phyloP scores from a whole-genome alignment of 176 grass and related monocot species.

The Carex pumila region DNA sequence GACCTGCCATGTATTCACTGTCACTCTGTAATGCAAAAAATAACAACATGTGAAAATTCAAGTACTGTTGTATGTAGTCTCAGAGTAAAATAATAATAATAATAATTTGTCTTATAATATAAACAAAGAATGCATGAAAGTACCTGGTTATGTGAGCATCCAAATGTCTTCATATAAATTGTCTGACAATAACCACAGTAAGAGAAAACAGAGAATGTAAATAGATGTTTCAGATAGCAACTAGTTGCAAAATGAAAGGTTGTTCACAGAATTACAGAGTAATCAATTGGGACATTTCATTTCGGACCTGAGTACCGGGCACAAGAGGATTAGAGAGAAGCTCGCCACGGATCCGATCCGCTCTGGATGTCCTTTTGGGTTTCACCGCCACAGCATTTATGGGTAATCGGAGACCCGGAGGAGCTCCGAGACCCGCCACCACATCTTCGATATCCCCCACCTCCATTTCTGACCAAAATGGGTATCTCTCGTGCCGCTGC shows the following conservation, averaged over 20 bases:
- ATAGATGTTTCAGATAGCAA: neutral
- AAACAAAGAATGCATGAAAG: neutral
- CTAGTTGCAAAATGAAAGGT: neutral
- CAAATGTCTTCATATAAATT: conserved; percentile 88
- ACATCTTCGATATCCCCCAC: conserved; percentile 94
- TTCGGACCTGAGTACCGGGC: conserved; percentile 63
- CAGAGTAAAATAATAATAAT: neutral
- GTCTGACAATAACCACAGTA: conserved; percentile 32
- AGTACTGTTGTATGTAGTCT: neutral
- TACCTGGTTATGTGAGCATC: conserved; percentile 95
- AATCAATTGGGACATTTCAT: neutral
- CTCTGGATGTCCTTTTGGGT: conserved; percentile 48
- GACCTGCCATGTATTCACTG: conserved; percentile 95
- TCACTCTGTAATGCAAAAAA: conserved; percentile 53
- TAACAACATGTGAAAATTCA: neutral
- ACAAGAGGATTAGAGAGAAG: conserved; percentile 33
- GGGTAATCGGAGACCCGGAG: conserved; percentile 56
- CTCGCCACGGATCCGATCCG: conserved; percentile 26
- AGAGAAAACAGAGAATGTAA: neutral
- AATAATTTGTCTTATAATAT: neutral
- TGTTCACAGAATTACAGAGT: neutral
- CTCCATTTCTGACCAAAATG: conserved; percentile 36
- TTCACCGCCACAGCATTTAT: conserved; percentile 55
- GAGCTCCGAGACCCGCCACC: conserved; percentile 36
- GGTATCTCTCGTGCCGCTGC: neutral